Evolutionary conservation across 768 basidiomycete species (phyloP).

Genomic region (Rhodotorula graminis): DNA sequence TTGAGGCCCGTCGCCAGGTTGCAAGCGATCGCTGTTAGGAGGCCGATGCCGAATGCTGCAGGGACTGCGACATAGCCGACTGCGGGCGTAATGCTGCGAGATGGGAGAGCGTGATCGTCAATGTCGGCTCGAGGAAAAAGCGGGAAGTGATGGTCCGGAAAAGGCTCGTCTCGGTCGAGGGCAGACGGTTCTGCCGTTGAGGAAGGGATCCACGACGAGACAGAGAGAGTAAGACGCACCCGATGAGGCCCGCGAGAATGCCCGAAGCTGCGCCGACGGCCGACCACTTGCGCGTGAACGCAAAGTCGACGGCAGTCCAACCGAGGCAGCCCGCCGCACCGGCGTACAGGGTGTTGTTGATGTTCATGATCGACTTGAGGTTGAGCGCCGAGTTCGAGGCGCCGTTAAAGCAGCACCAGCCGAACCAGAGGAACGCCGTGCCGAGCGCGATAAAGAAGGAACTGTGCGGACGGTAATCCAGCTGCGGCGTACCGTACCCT

Average conservation of each 20-base stretch:
- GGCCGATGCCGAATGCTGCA: constrained; percentile 68
- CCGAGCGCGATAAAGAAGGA: too few species aligned
- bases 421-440: neutral
- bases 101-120: neutral
- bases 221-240: neutral
- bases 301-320: constrained; percentile 49
- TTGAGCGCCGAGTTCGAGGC: constrained; percentile 83
- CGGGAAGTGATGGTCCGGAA: too few species aligned
- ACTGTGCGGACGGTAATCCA: too few species aligned
- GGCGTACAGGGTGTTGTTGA: constrained; percentile 84
- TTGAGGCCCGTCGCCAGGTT: constrained; percentile 54
- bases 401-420: constrained; percentile 58
- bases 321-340: constrained; percentile 69
- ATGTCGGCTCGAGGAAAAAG: too few species aligned
- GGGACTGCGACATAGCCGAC: constrained; percentile 75
- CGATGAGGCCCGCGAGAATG: constrained; percentile 70
- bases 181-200: too few species aligned
- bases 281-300: constrained; percentile 57
- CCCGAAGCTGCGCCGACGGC: constrained; percentile 90
- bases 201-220: too few species aligned
- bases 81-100: constrained; percentile 53
- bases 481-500: too few species aligned
- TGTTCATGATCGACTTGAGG: constrained; percentile 62
- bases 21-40: constrained; percentile 59
- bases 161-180: too few species aligned